phyloP scores from a whole-genome alignment of 2,329 filamentous ascomycete genomes.

The Teratosphaeria destructans region DNA sequence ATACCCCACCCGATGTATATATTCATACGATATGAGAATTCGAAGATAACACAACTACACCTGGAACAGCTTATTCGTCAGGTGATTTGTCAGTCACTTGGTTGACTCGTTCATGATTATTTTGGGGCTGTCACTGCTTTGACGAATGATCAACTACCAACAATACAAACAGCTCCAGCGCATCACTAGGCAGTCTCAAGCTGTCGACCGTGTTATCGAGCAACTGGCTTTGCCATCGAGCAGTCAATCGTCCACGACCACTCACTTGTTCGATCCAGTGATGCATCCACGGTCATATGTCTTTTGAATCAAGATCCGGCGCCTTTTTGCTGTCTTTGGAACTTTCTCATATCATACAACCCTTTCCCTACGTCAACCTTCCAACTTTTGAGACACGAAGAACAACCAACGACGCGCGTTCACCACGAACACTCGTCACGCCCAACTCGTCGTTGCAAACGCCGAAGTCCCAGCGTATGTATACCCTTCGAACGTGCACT shows the following conservation, averaged over 20 bases:
- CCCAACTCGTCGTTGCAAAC: constrained; percentile 5
- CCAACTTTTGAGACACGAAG: background rate
- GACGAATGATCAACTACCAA: background rate
- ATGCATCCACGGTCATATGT: background rate
- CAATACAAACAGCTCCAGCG: background rate
- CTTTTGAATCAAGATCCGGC: no score
- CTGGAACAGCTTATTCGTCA: no score
- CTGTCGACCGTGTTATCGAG: background rate
- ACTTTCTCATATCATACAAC: background rate
- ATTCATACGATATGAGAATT: background rate
- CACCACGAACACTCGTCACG: background rate
- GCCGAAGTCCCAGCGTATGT: constrained; percentile 2
- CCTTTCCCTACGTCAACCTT: background rate
- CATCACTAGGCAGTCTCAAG: background rate
- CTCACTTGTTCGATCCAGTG: background rate
- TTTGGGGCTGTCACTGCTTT: background rate
- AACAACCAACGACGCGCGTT: background rate
- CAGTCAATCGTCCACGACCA: background rate
- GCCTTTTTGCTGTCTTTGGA: background rate
- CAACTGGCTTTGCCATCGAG: background rate
- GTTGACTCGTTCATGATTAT: no score
- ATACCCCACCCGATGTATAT: background rate
- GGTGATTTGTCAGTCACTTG: no score
- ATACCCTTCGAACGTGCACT: constrained; percentile 1
- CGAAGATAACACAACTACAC: no score